These are phyloP conservation scores for Triglochin maritima DNA, from an alignment of 106 monocot genomes.

Conservation along the genomic window DNA sequence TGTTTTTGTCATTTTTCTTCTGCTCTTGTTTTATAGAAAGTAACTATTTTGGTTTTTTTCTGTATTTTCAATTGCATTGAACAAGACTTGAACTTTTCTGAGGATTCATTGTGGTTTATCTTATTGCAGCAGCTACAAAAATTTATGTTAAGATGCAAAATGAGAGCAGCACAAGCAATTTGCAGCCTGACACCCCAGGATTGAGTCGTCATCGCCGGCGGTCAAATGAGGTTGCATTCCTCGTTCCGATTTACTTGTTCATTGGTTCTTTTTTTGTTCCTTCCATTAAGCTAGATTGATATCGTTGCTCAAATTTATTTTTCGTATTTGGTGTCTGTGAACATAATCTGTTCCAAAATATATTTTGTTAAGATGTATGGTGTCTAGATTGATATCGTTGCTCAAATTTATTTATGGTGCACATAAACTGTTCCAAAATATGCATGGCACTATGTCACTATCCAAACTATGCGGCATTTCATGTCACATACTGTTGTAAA, in stretches of 20 bases:
- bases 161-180: constrained; percentile 29
- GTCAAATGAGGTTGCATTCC: constrained; percentile 52
- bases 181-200: constrained; percentile 20
- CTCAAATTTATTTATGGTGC: too few relatives aligned
- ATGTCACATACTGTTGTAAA: background rate
- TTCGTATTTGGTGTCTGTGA: background rate
- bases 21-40: too few relatives aligned
- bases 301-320: background rate
- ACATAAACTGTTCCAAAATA: background rate
- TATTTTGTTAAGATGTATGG: too few relatives aligned
- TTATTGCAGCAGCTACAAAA: background rate
- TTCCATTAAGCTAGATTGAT: background rate
- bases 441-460: background rate
- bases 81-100: too few relatives aligned
- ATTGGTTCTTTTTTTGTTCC: background rate
- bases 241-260: background rate
- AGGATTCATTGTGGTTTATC: too few relatives aligned
- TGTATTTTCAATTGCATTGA: too few relatives aligned
- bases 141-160: constrained; percentile 36
- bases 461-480: background rate
- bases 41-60: too few relatives aligned
- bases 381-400: too few relatives aligned
- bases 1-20: too few relatives aligned
- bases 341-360: too few relatives aligned
- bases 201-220: constrained; percentile 64